Percentiles rank a stretch among this genome's conserved stretches.
Evolutionary conservation across 2,329 filamentous ascomycete genomes (phyloP).

Genomic region (Colletotrichum karsti): DNA sequence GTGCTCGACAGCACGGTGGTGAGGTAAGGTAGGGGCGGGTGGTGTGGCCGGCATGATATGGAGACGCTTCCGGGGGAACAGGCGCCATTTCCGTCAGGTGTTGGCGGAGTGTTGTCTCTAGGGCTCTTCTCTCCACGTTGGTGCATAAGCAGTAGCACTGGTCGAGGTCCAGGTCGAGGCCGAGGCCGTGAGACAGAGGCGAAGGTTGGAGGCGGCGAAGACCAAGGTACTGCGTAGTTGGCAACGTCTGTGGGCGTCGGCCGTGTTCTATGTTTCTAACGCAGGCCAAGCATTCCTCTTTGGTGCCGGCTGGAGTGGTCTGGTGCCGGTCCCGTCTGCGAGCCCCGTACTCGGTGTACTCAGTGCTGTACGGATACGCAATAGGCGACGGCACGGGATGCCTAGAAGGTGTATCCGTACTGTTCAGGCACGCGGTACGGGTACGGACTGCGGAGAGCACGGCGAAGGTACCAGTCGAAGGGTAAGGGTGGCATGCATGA

Average conservation of each 20-base stretch:
- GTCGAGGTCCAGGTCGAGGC: neutral
- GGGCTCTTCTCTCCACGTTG: conserved; percentile 17
- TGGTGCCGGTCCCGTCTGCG: conserved; percentile 14
- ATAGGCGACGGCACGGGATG: neutral
- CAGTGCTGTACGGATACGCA: too few relatives aligned
- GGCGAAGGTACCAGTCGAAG: neutral
- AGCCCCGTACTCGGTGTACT: too few relatives aligned
- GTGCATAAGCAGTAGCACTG: conserved; percentile 3
- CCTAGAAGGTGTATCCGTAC: neutral
- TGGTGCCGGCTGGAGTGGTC: neutral
- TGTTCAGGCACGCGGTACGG: conserved; percentile 6
- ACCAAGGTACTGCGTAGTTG: too few relatives aligned
- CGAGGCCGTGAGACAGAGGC: conserved; percentile 15
- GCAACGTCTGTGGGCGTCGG: conserved; percentile 9
- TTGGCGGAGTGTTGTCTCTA: conserved; percentile 9
- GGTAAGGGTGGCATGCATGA: conserved; percentile 9
- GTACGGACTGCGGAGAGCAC: neutral
- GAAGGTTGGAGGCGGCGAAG: neutral
- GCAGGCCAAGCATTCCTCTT: conserved; percentile 9
- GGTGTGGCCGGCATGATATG: conserved; percentile 12
- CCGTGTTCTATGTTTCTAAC: neutral
- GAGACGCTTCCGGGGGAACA: conserved; percentile 17
- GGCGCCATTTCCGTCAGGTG: conserved; percentile 18
- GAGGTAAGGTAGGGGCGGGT: neutral
- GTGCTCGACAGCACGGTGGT: neutral